A percentile compares a stretch with the other conserved stretches of the same genome.
These are phyloP conservation scores for Sphaerostilbella broomeana DNA, from an alignment of 2,329 filamentous ascomycete species.

Conservation along the genomic window DNA sequence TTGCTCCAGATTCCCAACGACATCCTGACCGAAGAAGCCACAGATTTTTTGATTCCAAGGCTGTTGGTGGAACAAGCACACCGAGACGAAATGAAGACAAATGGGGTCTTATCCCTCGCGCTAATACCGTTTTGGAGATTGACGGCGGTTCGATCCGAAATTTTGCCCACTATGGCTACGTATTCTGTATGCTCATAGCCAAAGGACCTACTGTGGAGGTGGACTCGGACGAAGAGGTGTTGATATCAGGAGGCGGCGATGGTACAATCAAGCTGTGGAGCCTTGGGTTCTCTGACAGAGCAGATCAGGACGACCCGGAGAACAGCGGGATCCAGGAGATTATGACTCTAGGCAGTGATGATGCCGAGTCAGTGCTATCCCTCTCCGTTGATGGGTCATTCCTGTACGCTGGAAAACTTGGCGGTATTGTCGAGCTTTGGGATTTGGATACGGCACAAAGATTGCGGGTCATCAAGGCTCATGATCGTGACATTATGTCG, in stretches of 20 bases:
- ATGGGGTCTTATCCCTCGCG: slow-evolving; percentile 47
- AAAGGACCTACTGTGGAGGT: slow-evolving; percentile 61
- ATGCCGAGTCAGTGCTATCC: slow-evolving; percentile 62
- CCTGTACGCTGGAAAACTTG: slow-evolving; percentile 81
- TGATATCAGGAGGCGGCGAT: slow-evolving; percentile 89
- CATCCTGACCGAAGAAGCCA: slow-evolving; percentile 75
- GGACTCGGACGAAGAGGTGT: slow-evolving; percentile 66
- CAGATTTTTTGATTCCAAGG: slow-evolving; percentile 87
- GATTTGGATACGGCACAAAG: slow-evolving; percentile 92
- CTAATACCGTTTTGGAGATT: slow-evolving; percentile 64
- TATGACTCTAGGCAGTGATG: slow-evolving; percentile 55
- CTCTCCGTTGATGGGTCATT: slow-evolving; percentile 85
- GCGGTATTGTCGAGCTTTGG: slow-evolving; percentile 90
- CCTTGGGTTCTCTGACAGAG: slow-evolving; percentile 33
- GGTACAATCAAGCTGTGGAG: slow-evolving; percentile 94
- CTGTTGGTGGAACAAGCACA: slow-evolving; percentile 73
- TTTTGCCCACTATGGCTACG: slow-evolving; percentile 91
- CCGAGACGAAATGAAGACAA: slow-evolving; percentile 61
- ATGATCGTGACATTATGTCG: slow-evolving; percentile 76
- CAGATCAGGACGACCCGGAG: slow-evolving; percentile 36
- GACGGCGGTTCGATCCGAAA: slow-evolving; percentile 72
- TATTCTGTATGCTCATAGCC: slow-evolving; percentile 91
- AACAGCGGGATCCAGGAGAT: slow-evolving; percentile 61
- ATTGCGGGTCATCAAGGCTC: slow-evolving; percentile 75
- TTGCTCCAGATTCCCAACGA: slow-evolving; percentile 54